Base-by-base conservation (phyloP, 2,329 filamentous ascomycete genomes). In the Verticillium isaacii region DNA sequence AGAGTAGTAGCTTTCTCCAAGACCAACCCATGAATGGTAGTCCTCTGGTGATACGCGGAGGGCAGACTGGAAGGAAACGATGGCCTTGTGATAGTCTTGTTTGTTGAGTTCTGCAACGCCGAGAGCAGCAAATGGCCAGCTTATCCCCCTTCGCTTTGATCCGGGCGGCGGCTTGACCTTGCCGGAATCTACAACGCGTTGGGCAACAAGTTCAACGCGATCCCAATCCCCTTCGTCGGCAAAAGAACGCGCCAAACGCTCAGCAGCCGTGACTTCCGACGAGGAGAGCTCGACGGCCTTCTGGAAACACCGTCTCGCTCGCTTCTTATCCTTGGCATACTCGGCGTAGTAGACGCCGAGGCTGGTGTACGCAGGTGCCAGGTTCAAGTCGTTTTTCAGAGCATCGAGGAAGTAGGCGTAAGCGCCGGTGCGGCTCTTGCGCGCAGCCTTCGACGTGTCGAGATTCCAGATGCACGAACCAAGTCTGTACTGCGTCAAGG, bases 1-100 rank as follows among this genome's bases (percentile, higher is more conserved):
- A 68, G 91, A 95, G 72, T 97, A 90, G 71, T 99, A 99, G 71
- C 93, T 96, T 77, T 99, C 95, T n/a, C 94, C 95, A 1, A 99
- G 82, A 1, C 95, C 95, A 29, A 99, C 91, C 87, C 94, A 99
- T 0, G 92, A 96, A 75, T 99, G 90, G 70, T 98, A 98, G 74
- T 98, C 92, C 52, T 89, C 81, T 0, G 93, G 92, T 2, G 88
- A 86, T 57, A 97, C 91, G 60, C 94, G 85, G 37, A 99, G 80
- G 12, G 95, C 93, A 1, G 92, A 87, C 70, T 98, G 91, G 73
- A 98, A 99, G 0, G 92, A 96, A 9, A 94, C 88, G 60, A 98
- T 93, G 39, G 93, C 93, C 71, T 92, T 90, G 67, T 88, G 81
- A 68, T 94, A 98, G 63, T 96, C 92, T 72, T 96, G 92, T 72